Conservation (phyloP, 2,329 filamentous ascomycete species). For the Alternaria sp. region DNA sequence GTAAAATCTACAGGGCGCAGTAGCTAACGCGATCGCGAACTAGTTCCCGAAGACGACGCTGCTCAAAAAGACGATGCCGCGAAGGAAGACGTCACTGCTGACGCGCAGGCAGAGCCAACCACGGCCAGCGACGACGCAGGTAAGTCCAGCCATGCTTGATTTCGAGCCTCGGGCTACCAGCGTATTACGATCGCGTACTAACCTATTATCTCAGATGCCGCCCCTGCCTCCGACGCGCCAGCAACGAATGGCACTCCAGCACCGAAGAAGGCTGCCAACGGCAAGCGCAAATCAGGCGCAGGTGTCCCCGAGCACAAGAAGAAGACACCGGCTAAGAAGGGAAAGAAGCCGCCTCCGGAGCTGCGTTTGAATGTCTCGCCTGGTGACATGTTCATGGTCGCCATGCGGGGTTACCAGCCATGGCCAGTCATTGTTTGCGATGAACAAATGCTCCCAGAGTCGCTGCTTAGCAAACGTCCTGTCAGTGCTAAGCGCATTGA, state of each 20-base stretch:
- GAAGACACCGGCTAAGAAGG: slow-evolving; percentile 75
- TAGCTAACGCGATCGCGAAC: slow-evolving; percentile 27
- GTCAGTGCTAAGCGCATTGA: slow-evolving; percentile 82
- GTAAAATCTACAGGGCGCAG: not conserved
- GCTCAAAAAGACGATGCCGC: slow-evolving; percentile 22
- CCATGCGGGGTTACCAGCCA: slow-evolving; percentile 90
- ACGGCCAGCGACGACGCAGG: slow-evolving; percentile 29
- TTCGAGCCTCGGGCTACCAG: not conserved
- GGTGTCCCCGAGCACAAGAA: slow-evolving; percentile 73
- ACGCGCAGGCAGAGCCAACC: slow-evolving; percentile 32
- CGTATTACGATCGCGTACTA: slow-evolving; percentile 12
- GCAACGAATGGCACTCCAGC: slow-evolving; percentile 59
- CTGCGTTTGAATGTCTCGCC: slow-evolving; percentile 77
- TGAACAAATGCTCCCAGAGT: slow-evolving; percentile 88
- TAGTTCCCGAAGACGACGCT: slow-evolving; percentile 28
- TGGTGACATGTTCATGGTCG: slow-evolving; percentile 89
- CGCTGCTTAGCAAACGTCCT: slow-evolving; percentile 77
- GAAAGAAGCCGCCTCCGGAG: slow-evolving; percentile 76
- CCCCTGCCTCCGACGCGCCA: slow-evolving; percentile 45
- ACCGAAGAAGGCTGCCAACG: slow-evolving; percentile 38
- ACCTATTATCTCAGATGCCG: slow-evolving; percentile 35
- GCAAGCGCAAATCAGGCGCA: slow-evolving; percentile 74
- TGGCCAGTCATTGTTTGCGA: slow-evolving; percentile 96
- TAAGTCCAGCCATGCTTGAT: slow-evolving; percentile 20
- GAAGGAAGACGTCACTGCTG: slow-evolving; percentile 31